Evolutionary conservation across 495 filamentous ascomycete genomes (phyloP), one percentile per base, ranked within the genome.

Genomic region (Tuber melanosporum): DNA sequence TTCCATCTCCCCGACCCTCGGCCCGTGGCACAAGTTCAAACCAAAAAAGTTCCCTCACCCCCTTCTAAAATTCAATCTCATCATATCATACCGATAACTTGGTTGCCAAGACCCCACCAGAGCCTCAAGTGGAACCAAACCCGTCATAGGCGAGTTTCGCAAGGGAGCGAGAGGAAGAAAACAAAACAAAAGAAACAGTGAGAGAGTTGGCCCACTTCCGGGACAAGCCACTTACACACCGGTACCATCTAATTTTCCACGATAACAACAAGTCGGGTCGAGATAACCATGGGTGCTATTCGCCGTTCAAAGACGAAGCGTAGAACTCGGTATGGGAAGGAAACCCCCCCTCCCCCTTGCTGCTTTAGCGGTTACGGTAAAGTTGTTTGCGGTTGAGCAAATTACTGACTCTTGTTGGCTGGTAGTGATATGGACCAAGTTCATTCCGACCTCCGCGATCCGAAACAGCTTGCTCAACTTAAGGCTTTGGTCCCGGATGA

Each of bases 371-470:
- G 78, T 1, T 41, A 41, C 45, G 74, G 76, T 75, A 73, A 74
- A 72, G n/a, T 10, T n/a, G 22, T 14, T 20, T n/a, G n/a, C 10
- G 26, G 12, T 22, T 32, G 70, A 42, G 42, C 26, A 19, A 19
- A 72, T 19, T 22, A 73, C 74, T 42, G 36, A 72, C 41, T 46
- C 6, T 26, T 62, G n/a, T 26, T 26, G 52, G n/a, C 14, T 62
- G 26, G 32, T 80, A 94, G 93, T 84, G 94, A 93, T 85, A 88
- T 97, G 80, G 95, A 99, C 84, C 95, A 97, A 85, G 88, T 97
- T 84, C 88, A 92, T 79, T 89, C 89, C 70, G 95, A 99, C 84
- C 85, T 97, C 72, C 86, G 85, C 74, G 91, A 90, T 20, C 88
- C 91, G 12, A 91, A 90, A 79, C 94, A 97, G 83, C 89, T 99